phyloP scores from a whole-genome alignment of 2,329 filamentous ascomycete genomes.

The Xylariaceae sp. region DNA sequence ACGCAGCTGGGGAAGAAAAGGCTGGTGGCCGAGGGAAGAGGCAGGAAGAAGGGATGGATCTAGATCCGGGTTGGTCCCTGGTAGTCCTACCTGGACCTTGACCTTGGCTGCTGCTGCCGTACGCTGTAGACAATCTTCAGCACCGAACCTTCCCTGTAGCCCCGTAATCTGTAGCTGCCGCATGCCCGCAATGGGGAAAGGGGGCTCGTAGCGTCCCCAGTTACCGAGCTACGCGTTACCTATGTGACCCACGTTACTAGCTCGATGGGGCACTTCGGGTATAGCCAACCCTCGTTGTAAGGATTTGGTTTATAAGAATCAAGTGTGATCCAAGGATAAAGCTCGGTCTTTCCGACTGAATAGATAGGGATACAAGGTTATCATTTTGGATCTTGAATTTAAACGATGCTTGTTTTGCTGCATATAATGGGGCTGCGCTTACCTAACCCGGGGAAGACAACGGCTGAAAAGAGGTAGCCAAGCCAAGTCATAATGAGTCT shows the following conservation, averaged over 20 bases:
- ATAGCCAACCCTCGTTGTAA: background rate
- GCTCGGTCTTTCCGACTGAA: background rate
- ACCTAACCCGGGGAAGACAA: too few relatives aligned
- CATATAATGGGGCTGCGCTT: too few relatives aligned
- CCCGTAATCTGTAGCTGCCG: background rate
- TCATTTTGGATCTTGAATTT: background rate
- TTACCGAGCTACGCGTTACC: background rate
- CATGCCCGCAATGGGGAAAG: background rate
- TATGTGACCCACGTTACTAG: background rate
- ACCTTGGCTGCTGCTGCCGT: background rate
- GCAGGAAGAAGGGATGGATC: conserved; percentile 12
- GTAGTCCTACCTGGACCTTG: too few relatives aligned
- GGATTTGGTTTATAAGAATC: background rate
- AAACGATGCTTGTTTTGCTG: background rate
- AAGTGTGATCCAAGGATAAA: background rate
- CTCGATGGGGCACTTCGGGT: background rate
- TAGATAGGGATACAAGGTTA: background rate
- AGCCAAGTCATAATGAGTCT: too few relatives aligned
- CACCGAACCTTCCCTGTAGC: too few relatives aligned
- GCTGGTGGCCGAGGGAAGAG: conserved; percentile 14
- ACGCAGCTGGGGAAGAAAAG: conserved; percentile 11
- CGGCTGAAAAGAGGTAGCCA: too few relatives aligned
- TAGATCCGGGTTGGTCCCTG: conserved; percentile 7
- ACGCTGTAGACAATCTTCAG: background rate
- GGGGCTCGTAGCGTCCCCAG: background rate